Evolutionary conservation across 2,329 filamentous ascomycete species (phyloP).

Genomic region (Phyllosticta citrichinensis): DNA sequence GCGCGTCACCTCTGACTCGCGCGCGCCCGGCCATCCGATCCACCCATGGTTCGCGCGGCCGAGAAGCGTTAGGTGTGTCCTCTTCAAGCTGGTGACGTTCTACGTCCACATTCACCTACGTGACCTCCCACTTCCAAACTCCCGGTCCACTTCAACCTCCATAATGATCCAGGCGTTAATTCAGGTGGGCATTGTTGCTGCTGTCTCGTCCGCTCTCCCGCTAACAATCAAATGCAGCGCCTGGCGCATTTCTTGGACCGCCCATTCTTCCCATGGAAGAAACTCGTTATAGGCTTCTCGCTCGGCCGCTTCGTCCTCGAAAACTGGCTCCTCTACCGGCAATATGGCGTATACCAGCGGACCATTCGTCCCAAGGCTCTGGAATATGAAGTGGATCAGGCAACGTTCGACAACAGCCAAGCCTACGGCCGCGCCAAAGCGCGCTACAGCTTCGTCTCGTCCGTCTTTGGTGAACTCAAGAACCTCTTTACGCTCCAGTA

Average conservation of each 20-base stretch:
- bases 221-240: constrained; percentile 33
- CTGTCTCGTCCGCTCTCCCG: background rate
- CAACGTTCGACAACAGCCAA: constrained; percentile 91
- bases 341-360: constrained; percentile 77
- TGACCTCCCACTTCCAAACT: background rate
- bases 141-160: background rate
- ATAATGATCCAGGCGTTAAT: constrained; percentile 12
- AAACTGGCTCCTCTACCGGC: constrained; percentile 76
- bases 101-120: background rate
- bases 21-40: constrained; percentile 1
- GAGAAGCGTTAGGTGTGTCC: background rate
- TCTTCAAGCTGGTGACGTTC: background rate
- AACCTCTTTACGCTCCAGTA: constrained; percentile 83
- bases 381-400: constrained; percentile 74
- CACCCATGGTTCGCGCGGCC: background rate
- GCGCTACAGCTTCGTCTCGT: constrained; percentile 72
- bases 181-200: background rate
- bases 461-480: constrained; percentile 77
- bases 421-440: constrained; percentile 94
- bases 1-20: constrained; percentile 1
- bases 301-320: constrained; percentile 86
- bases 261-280: constrained; percentile 95
- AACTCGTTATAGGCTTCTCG: constrained; percentile 88
- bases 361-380: constrained; percentile 77
- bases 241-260: constrained; percentile 81